A percentile compares a stretch with the other conserved stretches of the same genome.
These are phyloP conservation scores for Patellifolia procumbens DNA, from an alignment of 179 eudicot genomes.

Conservation along the genomic window DNA sequence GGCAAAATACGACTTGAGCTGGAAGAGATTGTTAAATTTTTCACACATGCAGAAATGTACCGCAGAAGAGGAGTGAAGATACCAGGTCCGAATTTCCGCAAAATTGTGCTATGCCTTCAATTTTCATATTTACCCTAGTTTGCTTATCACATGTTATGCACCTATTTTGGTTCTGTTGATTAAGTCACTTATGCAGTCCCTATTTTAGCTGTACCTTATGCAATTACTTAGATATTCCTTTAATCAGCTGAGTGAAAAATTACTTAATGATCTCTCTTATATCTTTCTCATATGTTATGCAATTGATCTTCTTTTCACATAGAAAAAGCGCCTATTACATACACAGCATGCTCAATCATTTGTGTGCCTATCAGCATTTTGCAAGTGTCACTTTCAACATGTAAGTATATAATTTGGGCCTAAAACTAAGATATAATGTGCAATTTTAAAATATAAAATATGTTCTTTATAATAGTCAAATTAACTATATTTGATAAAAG, in stretches of 20 bases:
- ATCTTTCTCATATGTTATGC: not conserved
- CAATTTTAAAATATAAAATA: too few species aligned
- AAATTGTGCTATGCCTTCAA: not conserved
- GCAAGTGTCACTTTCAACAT: too few species aligned
- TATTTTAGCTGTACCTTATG: not conserved
- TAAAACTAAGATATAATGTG: too few species aligned
- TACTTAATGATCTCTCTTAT: not conserved
- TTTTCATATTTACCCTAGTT: slow-evolving; percentile 1
- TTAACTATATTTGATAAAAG: too few species aligned
- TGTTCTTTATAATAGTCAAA: too few species aligned
- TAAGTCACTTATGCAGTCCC: not conserved
- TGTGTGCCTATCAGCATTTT: not conserved
- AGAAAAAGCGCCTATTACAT: not conserved
- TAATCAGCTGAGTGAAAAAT: not conserved
- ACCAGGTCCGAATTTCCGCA: slow-evolving; percentile 56
- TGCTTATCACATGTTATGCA: not conserved
- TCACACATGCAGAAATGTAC: slow-evolving; percentile 93
- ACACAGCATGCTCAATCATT: not conserved
- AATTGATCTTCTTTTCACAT: not conserved
- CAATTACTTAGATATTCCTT: not conserved
- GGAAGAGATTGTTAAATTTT: slow-evolving; percentile 95
- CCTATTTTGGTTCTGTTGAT: not conserved
- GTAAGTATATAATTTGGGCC: too few species aligned
- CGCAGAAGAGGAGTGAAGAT: slow-evolving; percentile 91
- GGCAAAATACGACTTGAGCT: slow-evolving; percentile 91